Evolutionary conservation across 2,329 filamentous ascomycete genomes (phyloP), one percentile per base, ranked within the genome.

Genomic region (Cladobotryum protrusum): DNA sequence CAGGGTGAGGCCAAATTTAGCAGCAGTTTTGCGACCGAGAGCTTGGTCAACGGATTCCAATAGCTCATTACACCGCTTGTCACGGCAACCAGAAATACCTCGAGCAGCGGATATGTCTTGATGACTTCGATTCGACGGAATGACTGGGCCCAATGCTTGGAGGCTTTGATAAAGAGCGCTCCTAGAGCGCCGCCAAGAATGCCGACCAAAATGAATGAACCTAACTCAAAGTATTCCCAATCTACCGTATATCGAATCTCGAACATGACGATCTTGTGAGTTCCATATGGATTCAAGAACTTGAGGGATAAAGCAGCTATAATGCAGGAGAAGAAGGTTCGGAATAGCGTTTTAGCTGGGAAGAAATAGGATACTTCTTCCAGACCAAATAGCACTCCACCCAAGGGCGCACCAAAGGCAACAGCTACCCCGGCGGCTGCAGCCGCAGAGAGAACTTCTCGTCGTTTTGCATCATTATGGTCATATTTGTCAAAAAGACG

Each of bases 351-450:
- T 72, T 99, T 97, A 5, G 92, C 89, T 0, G 93, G 92, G 66
- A 97, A 97, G 68, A 97, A 97, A 68, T 97, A 97, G 58, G 88
- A 83, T 54, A 97, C 91, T 76, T 97, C 93, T 68, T 99, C 93
- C 29, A 97, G 70, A 33, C 89, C 90, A 67, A 97, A 97, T 3
- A 97, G 76, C 1, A 96, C 90, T 47, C 92, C 92, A 8, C 90
- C 89, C 0, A 83, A 63, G 39, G 92, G 92, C 1, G 92, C 90
- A 35, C 92, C 92, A 64, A 97, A 97, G 12, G 92, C 92, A 32
- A 97, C 92, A 11, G 91, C 88, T 5, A 97, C 89, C 64, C 92
- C 92, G 48, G 89, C 89, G 0, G 92, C 90, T 0, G 92, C 91
- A 18, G 89, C 89, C 0, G 92, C 92, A 43, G 90, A 96, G n/a